These are phyloP conservation scores for Taiwanofungus camphoratus DNA, from an alignment of 1,284 basidiomycete species.

Conservation along the genomic window DNA sequence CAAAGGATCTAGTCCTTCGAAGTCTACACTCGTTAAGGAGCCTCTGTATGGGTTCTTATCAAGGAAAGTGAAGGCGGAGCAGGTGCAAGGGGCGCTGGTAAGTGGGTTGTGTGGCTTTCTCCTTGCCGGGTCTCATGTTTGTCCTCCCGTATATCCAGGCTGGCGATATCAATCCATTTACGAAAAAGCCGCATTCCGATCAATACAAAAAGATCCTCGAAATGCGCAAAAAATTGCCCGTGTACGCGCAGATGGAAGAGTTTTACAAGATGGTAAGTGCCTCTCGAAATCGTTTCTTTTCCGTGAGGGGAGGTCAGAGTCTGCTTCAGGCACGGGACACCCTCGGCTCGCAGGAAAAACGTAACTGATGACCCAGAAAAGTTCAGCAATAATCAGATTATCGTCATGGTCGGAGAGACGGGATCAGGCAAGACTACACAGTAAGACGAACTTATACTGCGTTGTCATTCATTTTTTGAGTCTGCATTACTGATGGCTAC, in stretches of 20 bases:
- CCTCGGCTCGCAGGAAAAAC: conserved; percentile 29
- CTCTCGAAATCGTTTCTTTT: conserved; percentile 14
- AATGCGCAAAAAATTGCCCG: conserved; percentile 84
- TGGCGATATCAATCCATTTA: conserved; percentile 88
- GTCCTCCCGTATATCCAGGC: conserved; percentile 41
- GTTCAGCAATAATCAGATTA: conserved; percentile 86
- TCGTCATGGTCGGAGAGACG: conserved; percentile 97
- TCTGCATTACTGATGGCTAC: neutral
- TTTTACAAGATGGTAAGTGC: conserved; percentile 79
- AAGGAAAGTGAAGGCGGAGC: conserved; percentile 39
- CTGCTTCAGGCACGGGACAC: conserved; percentile 15
- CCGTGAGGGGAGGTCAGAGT: conserved; percentile 29
- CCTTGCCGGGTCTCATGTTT: neutral
- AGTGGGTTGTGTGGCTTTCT: conserved; percentile 41
- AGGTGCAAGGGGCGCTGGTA: conserved; percentile 29
- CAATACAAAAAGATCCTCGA: conserved; percentile 88
- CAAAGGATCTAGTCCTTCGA: conserved; percentile 1
- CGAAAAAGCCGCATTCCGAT: conserved; percentile 66
- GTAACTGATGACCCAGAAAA: conserved; percentile 37
- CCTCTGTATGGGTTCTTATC: conserved; percentile 58
- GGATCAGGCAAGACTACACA: conserved; percentile 99
- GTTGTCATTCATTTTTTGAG: conserved; percentile 8
- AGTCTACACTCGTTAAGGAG: conserved; percentile 15
- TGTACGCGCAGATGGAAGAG: conserved; percentile 90
- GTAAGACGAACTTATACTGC: conserved; percentile 37